Conservation (phyloP, 1,139 yeast genomes). For the Yamadazyma pseudoaaseri region DNA sequence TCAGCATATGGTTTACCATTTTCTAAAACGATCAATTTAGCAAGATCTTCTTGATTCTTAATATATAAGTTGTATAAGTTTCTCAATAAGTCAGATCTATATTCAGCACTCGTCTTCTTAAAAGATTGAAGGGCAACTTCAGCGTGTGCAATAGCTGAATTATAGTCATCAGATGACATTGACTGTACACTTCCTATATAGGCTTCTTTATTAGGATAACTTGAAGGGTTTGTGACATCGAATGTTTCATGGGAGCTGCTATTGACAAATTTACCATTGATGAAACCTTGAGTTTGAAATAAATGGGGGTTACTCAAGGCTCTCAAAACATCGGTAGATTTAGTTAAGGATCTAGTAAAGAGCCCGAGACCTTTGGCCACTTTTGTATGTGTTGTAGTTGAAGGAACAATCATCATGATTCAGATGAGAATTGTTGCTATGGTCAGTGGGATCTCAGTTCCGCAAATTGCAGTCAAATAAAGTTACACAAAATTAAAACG, state of each 20-base stretch:
- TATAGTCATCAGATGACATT: slow-evolving; percentile 33
- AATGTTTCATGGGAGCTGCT: slow-evolving; percentile 27
- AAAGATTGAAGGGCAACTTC: slow-evolving; percentile 33
- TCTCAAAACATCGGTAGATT: slow-evolving; percentile 8
- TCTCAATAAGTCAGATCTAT: slow-evolving; percentile 36
- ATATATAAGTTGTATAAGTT: slow-evolving; percentile 53
- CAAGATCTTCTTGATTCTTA: slow-evolving; percentile 72
- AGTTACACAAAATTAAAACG: background rate
- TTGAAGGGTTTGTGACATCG: slow-evolving; percentile 47
- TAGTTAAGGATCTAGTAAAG: slow-evolving; percentile 3
- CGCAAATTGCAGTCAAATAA: slow-evolving; percentile 2
- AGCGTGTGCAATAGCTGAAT: slow-evolving; percentile 40
- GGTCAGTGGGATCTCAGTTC: slow-evolving; percentile 3
- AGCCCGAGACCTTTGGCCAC: too few relatives aligned
- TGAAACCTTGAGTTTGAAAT: slow-evolving; percentile 34
- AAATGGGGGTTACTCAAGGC: slow-evolving; percentile 13
- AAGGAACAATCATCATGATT: too few relatives aligned
- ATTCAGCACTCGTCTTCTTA: slow-evolving; percentile 37
- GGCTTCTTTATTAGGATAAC: slow-evolving; percentile 24
- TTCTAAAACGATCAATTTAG: slow-evolving; percentile 69
- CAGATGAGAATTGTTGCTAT: background rate
- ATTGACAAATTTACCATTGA: slow-evolving; percentile 45
- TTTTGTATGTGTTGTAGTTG: too few relatives aligned
- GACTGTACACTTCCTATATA: slow-evolving; percentile 38
- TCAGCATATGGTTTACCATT: slow-evolving; percentile 82